Conservation (phyloP, 805 yeast genomes). For the Sungouiozyma intestinalis region DNA sequence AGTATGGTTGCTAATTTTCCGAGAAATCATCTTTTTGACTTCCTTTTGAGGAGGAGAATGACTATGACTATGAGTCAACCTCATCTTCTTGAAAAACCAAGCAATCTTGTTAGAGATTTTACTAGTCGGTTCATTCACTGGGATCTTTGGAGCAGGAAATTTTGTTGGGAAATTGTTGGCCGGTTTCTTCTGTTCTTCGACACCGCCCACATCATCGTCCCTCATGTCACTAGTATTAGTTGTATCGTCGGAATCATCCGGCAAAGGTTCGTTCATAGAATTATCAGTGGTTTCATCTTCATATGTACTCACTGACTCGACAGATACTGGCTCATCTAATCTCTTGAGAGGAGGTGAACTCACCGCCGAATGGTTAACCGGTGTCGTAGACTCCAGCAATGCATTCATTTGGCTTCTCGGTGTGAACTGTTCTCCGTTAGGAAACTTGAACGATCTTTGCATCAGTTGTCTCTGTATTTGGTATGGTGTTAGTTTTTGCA, state of each 20-base stretch:
- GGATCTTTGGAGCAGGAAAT: not conserved
- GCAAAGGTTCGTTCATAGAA: not conserved
- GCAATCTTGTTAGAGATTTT: not conserved
- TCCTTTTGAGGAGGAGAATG: not conserved
- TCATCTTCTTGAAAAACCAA: not conserved
- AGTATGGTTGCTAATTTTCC: not conserved
- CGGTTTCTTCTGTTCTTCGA: no score
- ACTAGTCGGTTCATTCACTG: not conserved
- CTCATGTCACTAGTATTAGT: not conserved
- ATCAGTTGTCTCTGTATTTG: conserved; percentile 23
- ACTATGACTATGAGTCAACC: not conserved
- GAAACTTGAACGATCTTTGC: conserved; percentile 22
- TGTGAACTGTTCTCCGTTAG: conserved; percentile 27
- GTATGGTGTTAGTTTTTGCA: conserved; percentile 17
- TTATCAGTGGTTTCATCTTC: not conserved
- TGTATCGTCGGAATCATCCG: not conserved
- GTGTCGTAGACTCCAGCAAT: not conserved
- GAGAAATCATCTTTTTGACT: not conserved
- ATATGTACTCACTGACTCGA: not conserved
- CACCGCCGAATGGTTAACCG: not conserved
- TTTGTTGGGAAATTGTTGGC: not conserved
- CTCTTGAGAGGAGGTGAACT: no score
- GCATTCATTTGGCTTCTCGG: conserved; percentile 12
- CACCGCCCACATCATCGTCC: not conserved
- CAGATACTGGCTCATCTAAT: not conserved